Percentiles rank a stretch among this genome's conserved stretches.
These are phyloP conservation scores for Mycena haematopus DNA, from an alignment of 768 basidiomycete species.

Conservation along the genomic window DNA sequence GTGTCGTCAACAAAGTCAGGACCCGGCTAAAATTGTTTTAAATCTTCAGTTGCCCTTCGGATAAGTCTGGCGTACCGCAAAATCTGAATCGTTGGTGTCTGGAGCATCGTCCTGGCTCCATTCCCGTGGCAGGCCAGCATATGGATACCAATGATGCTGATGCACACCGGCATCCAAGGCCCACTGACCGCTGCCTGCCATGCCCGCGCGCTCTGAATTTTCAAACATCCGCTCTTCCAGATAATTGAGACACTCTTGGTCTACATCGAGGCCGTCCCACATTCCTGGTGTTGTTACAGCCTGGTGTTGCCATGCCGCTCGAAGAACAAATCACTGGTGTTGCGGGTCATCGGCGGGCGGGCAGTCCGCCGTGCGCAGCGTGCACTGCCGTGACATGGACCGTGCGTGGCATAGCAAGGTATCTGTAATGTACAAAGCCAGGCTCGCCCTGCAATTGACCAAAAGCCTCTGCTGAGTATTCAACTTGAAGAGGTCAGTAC, in stretches of 20 bases:
- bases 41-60: too few species aligned
- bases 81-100: background rate
- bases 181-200: constrained; percentile 33
- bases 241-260: background rate
- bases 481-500: too few species aligned
- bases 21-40: background rate
- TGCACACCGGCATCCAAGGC: constrained; percentile 34
- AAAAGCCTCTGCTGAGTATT: too few species aligned
- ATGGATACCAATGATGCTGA: constrained; percentile 32
- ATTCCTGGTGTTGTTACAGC: background rate
- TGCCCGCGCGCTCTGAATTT: constrained; percentile 29
- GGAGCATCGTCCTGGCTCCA: background rate
- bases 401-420: too few species aligned
- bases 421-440: too few species aligned
- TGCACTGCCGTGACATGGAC: too few species aligned
- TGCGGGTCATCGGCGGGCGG: background rate
- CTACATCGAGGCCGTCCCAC: constrained; percentile 2
- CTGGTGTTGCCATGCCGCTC: background rate
- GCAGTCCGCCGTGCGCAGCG: too few species aligned
- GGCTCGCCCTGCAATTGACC: too few species aligned
- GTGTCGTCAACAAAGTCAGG: background rate
- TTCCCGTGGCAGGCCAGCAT: background rate
- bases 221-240: constrained; percentile 16
- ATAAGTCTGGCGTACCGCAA: background rate
- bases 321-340: background rate